These are phyloP conservation scores for Ascochyta viciae-villosae DNA, from an alignment of 2,329 filamentous ascomycete genomes.

Conservation along the genomic window DNA sequence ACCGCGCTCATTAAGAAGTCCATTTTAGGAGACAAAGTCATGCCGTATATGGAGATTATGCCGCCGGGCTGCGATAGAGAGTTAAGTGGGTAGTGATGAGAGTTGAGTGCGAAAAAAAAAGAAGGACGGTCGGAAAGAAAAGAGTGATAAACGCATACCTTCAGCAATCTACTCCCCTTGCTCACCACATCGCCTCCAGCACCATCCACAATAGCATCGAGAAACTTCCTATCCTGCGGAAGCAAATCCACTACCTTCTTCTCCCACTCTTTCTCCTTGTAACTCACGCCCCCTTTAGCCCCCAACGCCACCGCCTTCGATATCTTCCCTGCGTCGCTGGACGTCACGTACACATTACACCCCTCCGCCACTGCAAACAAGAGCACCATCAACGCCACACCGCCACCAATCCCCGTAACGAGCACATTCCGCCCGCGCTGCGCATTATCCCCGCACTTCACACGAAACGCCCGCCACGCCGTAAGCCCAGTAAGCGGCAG, in stretches of 20 bases:
- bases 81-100: no score
- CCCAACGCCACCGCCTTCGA: conserved; percentile 74
- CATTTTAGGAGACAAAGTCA: conserved; percentile 88
- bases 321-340: conserved; percentile 77
- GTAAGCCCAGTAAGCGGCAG: conserved; percentile 86
- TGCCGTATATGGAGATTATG: conserved; percentile 86
- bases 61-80: conserved; percentile 66
- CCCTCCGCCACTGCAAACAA: conserved; percentile 78
- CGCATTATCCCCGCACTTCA: conserved; percentile 71
- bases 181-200: conserved; percentile 85
- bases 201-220: conserved; percentile 89
- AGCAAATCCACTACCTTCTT: conserved; percentile 71
- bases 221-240: conserved; percentile 68
- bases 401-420: conserved; percentile 90
- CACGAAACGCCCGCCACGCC: conserved; percentile 84
- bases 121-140: no score
- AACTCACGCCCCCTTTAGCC: conserved; percentile 81
- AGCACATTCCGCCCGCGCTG: conserved; percentile 75
- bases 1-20: conserved; percentile 84
- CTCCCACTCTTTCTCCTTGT: conserved; percentile 82
- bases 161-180: conserved; percentile 72
- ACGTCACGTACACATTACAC: conserved; percentile 82
- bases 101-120: no score
- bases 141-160: conserved; percentile 49
- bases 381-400: conserved; percentile 83